These are phyloP conservation scores for Podospora tetraspora DNA, from an alignment of 495 filamentous ascomycete species.

Conservation along the genomic window DNA sequence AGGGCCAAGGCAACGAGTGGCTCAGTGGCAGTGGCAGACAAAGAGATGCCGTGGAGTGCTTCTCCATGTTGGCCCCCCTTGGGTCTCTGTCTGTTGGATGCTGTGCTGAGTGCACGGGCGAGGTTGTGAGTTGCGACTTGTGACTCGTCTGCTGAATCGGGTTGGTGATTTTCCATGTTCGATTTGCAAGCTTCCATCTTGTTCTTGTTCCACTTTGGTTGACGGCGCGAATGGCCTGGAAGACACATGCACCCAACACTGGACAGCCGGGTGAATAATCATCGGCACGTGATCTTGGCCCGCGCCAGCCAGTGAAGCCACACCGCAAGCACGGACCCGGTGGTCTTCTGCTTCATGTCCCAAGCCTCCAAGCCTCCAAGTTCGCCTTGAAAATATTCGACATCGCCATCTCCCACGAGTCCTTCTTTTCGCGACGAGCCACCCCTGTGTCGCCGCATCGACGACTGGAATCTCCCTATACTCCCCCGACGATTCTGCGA, in stretches of 20 bases:
- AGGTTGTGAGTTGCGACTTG: background rate
- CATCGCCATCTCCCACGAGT: constrained; percentile 1
- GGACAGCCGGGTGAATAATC: background rate
- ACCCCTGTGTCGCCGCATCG: background rate
- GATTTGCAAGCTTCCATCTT: background rate
- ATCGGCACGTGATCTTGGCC: background rate
- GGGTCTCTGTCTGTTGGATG: background rate
- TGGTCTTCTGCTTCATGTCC: background rate
- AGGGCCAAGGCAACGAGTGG: too few species aligned
- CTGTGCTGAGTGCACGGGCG: background rate
- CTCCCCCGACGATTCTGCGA: background rate
- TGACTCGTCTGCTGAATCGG: background rate
- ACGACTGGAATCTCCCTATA: background rate
- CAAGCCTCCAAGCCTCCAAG: background rate
- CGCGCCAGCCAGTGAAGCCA: background rate
- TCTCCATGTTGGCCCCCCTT: too few species aligned
- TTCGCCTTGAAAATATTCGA: constrained; percentile 16
- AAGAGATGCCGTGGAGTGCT: background rate
- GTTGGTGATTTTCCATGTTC: background rate
- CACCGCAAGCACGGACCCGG: background rate
- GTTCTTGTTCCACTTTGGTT: background rate
- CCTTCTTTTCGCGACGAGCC: constrained; percentile 7
- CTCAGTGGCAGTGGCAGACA: background rate
- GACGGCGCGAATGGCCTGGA: background rate
- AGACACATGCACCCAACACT: background rate